Conservation (phyloP, 441 rosid species). For the Flueggea neowawraea region DNA sequence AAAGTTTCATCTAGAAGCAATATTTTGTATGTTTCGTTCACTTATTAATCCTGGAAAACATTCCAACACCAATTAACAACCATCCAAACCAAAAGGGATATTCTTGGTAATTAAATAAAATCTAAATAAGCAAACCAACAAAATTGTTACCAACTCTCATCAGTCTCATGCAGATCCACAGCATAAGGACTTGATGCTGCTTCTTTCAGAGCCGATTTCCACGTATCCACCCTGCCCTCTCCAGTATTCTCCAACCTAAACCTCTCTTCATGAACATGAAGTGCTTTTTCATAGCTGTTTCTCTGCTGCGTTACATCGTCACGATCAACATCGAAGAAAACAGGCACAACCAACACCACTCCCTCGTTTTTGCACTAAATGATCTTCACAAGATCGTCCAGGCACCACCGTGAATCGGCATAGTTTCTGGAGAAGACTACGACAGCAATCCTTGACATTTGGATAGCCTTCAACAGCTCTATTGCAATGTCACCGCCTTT, state of each 20-base stretch:
- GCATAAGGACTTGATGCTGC: background rate
- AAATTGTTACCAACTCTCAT: background rate
- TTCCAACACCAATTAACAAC: no score
- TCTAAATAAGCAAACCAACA: no score
- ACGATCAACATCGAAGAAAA: slow-evolving; percentile 29
- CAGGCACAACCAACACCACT: slow-evolving; percentile 13
- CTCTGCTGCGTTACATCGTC: background rate
- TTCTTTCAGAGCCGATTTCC: background rate
- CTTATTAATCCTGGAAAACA: no score
- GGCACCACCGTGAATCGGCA: slow-evolving; percentile 19
- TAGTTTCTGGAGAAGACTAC: slow-evolving; percentile 22
- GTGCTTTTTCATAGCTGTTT: background rate
- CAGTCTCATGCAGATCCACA: background rate
- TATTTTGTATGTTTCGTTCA: no score
- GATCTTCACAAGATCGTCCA: slow-evolving; percentile 29
- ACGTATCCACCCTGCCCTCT: background rate
- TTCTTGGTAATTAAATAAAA: no score
- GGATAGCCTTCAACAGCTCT: slow-evolving; percentile 11
- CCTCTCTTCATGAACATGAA: background rate
- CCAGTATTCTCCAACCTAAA: background rate
- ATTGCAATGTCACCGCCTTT: slow-evolving; percentile 4
- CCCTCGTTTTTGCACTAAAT: slow-evolving; percentile 5
- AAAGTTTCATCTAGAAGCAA: no score
- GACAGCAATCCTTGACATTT: slow-evolving; percentile 13
- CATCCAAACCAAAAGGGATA: no score